Base-by-base conservation (phyloP, 2,329 filamentous ascomycete genomes). In the Aspergillus candidus region DNA sequence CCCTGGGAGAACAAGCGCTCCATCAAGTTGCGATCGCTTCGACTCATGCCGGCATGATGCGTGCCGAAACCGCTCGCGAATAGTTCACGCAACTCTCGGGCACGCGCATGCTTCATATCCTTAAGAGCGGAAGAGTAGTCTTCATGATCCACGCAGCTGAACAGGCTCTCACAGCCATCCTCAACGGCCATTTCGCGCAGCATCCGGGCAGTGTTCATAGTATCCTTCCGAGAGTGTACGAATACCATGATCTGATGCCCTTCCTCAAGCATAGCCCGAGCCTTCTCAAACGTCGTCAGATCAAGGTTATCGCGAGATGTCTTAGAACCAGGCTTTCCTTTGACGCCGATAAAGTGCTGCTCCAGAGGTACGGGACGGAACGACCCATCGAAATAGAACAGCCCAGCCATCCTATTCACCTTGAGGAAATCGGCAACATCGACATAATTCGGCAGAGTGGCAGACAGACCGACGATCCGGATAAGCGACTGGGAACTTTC, bases 211-310 rank as follows among this genome's bases (percentile, higher is more conserved):
- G 91, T 94, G 49, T 85, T 79, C 53, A 94, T 81, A 0, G 94
- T 98, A 56, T 99, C 94, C 62, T 94, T 90, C 18, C 93, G 79
- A 1, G 91, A 96, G 65, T 98, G 94, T 10, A 98, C 94, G 65
- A 99, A 98, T 0, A 99, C 91, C 94, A 99, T 98, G 53, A 98
- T 79, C 65, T 98, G 93, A 59, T 99, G 93, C n/a, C 87, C 90
- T 46, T 76, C 74, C 60, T 89, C 81, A 3, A 98, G 75, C 90
- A 98, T 96, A 41, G 93, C 86, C 54, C 83, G 84, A 37, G 96
- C 89, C 63, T 99, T 99, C 54, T 97, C 90, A 61, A 94, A 98
- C 0, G 88, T 82, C 3, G 88, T 83, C 17, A 77, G 77, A 55
- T 98, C 93, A 22, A 98, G 73, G 53, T 97, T 97, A 32, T 96